A percentile compares a stretch with the other conserved stretches of the same genome.
Evolutionary conservation across 2,329 filamentous ascomycete species (phyloP).

Genomic region (Leptographium wingfieldii): DNA sequence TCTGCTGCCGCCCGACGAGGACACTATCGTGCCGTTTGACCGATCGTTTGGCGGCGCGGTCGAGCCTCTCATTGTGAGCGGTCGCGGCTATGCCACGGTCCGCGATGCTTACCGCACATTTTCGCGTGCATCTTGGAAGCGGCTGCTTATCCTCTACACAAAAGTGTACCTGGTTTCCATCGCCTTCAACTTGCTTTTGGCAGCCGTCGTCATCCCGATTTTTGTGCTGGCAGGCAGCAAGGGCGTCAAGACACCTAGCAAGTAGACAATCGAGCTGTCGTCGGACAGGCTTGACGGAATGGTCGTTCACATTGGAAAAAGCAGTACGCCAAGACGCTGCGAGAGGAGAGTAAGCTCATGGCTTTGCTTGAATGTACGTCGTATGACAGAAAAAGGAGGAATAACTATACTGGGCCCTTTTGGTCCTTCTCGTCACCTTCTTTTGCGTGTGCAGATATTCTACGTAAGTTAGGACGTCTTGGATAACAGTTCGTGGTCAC

Average conservation of each 20-base stretch:
- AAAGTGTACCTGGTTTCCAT: constrained; percentile 53
- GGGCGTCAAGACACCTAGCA: constrained; percentile 14
- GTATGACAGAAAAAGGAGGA: too few relatives aligned
- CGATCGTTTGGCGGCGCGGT: constrained; percentile 70
- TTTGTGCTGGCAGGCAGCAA: constrained; percentile 27
- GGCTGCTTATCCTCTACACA: constrained; percentile 60
- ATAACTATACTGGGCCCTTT: too few relatives aligned
- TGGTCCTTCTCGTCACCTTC: too few relatives aligned
- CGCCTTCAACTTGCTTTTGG: constrained; percentile 32
- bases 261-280: not conserved
- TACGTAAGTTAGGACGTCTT: too few relatives aligned
- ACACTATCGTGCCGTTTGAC: constrained; percentile 84
- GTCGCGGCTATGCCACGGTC: constrained; percentile 57
- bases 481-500: too few relatives aligned
- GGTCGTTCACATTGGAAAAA: too few relatives aligned
- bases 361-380: too few relatives aligned
- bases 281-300: too few relatives aligned
- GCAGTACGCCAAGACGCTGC: too few relatives aligned
- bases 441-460: too few relatives aligned
- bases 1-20: constrained; percentile 66
- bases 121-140: constrained; percentile 55
- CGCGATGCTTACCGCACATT: constrained; percentile 71
- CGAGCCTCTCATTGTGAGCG: constrained; percentile 60
- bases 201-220: constrained; percentile 38
- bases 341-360: too few relatives aligned